These are phyloP conservation scores for Clonostachys rosea DNA, from an alignment of 2,329 filamentous ascomycete genomes.

Conservation along the genomic window DNA sequence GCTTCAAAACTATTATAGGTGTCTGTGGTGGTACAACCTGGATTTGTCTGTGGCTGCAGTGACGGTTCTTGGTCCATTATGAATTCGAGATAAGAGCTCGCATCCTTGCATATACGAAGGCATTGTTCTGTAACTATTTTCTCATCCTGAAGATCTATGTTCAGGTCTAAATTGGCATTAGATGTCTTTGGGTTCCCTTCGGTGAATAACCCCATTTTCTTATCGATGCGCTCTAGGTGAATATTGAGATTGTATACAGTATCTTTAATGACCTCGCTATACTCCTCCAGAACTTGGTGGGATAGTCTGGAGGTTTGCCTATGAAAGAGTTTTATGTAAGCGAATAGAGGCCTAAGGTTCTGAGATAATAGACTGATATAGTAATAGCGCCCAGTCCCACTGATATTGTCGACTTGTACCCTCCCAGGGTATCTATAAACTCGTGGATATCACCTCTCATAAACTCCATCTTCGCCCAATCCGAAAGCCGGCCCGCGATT, in stretches of 20 bases:
- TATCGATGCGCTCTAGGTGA: background rate
- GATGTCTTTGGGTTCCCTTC: background rate
- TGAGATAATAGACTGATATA: background rate
- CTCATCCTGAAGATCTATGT: background rate
- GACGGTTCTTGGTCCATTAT: background rate
- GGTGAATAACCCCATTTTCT: background rate
- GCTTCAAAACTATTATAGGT: background rate
- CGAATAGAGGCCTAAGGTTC: constrained; percentile 1
- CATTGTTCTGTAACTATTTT: constrained; percentile 1
- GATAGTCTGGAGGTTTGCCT: background rate
- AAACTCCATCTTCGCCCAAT: background rate
- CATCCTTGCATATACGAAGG: background rate
- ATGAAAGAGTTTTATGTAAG: background rate
- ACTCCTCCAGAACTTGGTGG: background rate
- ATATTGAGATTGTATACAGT: background rate
- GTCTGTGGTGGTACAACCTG: no score
- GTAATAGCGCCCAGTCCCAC: background rate
- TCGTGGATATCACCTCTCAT: background rate
- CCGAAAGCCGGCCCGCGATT: background rate
- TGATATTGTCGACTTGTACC: background rate
- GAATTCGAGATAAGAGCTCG: background rate
- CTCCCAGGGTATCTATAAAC: background rate
- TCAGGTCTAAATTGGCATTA: background rate
- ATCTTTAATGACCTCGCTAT: background rate
- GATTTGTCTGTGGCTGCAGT: background rate